Percentiles rank a stretch among this genome's conserved stretches.
phyloP scores from a whole-genome alignment of 805 yeast species.

The Hyphopichia homilentoma region DNA sequence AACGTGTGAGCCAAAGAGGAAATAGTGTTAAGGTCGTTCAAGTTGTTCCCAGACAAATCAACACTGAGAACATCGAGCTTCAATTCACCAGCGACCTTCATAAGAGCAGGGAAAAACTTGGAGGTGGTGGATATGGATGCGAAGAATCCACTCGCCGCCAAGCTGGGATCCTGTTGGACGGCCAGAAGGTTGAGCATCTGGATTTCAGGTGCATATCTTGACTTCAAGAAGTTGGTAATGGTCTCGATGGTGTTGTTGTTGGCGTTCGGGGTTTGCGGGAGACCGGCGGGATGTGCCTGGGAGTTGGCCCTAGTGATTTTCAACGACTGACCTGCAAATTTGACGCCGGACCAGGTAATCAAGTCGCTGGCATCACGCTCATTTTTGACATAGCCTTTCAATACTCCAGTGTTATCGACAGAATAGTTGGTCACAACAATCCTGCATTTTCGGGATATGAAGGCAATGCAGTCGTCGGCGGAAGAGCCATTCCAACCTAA shows the following conservation, averaged over 20 bases:
- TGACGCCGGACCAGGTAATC: constrained; percentile 65
- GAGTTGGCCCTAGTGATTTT: constrained; percentile 40
- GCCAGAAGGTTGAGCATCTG: constrained; percentile 67
- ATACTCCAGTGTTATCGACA: constrained; percentile 44
- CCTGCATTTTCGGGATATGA: constrained; percentile 64
- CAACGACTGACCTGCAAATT: constrained; percentile 73
- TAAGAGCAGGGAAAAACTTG: constrained; percentile 85
- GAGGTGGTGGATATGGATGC: constrained; percentile 57
- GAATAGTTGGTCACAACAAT: constrained; percentile 50
- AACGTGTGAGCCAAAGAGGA: constrained; percentile 66
- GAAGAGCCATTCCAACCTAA: constrained; percentile 82
- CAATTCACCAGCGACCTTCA: constrained; percentile 67
- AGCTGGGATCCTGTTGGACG: constrained; percentile 60
- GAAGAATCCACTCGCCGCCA: constrained; percentile 62
- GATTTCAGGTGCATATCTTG: constrained; percentile 62
- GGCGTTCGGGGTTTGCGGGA: constrained; percentile 12
- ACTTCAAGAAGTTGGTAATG: constrained; percentile 54
- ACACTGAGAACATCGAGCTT: constrained; percentile 64
- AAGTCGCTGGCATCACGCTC: constrained; percentile 57
- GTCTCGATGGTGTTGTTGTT: constrained; percentile 51
- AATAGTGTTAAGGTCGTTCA: constrained; percentile 58
- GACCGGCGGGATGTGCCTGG: constrained; percentile 6
- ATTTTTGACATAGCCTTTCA: constrained; percentile 56
- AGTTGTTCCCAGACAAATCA: constrained; percentile 56
- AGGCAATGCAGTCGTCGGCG: constrained; percentile 61